Conservation (phyloP, 164 flowering plant species). For the Nymphaea thermarum region DNA sequence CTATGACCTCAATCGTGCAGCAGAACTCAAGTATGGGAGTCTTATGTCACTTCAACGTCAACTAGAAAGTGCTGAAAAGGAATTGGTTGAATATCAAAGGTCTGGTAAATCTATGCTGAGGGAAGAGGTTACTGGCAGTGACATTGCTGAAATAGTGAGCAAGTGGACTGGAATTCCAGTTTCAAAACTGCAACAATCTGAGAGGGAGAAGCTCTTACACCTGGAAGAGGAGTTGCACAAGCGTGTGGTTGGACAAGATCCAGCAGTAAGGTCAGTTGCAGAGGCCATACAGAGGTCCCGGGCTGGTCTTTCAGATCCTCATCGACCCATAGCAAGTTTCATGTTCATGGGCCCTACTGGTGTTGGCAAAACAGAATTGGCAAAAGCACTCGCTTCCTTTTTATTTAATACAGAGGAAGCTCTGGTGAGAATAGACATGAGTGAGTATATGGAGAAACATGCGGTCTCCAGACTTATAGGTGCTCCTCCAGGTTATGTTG, state of each 20-base stretch:
- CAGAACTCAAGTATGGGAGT: constrained; percentile 88
- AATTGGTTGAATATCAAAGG: constrained; percentile 61
- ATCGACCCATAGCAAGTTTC: constrained; percentile 96
- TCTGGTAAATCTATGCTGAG: constrained; percentile 95
- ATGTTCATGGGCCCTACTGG: constrained; percentile 99
- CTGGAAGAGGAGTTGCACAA: constrained; percentile 87
- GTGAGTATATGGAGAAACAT: constrained; percentile 98
- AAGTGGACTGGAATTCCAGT: constrained; percentile 99
- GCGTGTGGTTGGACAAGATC: constrained; percentile 93
- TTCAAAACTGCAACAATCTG: constrained; percentile 91
- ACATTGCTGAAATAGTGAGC: constrained; percentile 92
- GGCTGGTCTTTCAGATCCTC: constrained; percentile 95
- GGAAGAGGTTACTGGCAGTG: constrained; percentile 81
- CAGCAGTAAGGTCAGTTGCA: constrained; percentile 84
- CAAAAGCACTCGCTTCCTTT: constrained; percentile 89
- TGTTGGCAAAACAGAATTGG: constrained; percentile 95
- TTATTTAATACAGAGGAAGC: constrained; percentile 95
- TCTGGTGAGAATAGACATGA: constrained; percentile 93
- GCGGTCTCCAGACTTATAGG: constrained; percentile 92
- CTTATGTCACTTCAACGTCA: constrained; percentile 78
- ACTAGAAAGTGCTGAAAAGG: constrained; percentile 69
- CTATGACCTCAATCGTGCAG: constrained; percentile 96
- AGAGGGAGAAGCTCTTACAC: constrained; percentile 74
- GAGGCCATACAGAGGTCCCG: constrained; percentile 96
- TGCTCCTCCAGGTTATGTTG: constrained; percentile 99